Evolutionary conservation across 2,329 filamentous ascomycete genomes (phyloP), one percentile per base, ranked within the genome.

Genomic region (Teratosphaeriaceae sp.): DNA sequence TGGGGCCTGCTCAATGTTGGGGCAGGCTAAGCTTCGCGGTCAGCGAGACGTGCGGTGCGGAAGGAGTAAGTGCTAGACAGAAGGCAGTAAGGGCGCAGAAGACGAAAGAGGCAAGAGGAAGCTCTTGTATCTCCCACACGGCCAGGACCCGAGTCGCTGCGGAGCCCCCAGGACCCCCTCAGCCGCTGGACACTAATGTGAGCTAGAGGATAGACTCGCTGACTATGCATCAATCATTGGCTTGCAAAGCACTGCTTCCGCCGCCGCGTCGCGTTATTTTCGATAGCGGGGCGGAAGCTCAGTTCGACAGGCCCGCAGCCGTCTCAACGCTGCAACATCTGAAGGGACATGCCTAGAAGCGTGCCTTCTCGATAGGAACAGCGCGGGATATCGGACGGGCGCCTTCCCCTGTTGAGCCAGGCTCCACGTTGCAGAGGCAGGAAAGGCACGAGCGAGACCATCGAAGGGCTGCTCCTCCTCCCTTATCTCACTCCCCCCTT

Each of bases 31-130:
- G 27, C 27, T 30, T 30, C 27, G 12, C 4, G 15, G 27, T 30
- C 27, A 30, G 27, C 27, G 12, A 30, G 15, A 5, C 15, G 27
- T 5, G 27, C 27, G 27, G 27, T 30, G 27, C 31, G 20, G 31
- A 34, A 34, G 31, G 20, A 34, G 31, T 34, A 34, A 34, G 15
- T 34, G 31, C 31, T 34, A 34, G 31, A 19, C 15, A 34, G 31
- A 18, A 34, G 31, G 18, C 31, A 15, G 31, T 15, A 34, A 34
- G 31, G n/a, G 31, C 31, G 31, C 15, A 15, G 31, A 9, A 18
- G 31, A 34, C 31, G n/a, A 34, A 34, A 34, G 31, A 34, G 31
- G 31, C 8, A 34, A 34, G 31, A 34, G 31, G 31, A 19, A 4
- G 15, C 9, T 34, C 15, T 34, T 9, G 31, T 34, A 34, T 19